These are phyloP conservation scores for Apiotrichum laibachii DNA, from an alignment of 1,284 basidiomycete genomes.

Conservation along the genomic window DNA sequence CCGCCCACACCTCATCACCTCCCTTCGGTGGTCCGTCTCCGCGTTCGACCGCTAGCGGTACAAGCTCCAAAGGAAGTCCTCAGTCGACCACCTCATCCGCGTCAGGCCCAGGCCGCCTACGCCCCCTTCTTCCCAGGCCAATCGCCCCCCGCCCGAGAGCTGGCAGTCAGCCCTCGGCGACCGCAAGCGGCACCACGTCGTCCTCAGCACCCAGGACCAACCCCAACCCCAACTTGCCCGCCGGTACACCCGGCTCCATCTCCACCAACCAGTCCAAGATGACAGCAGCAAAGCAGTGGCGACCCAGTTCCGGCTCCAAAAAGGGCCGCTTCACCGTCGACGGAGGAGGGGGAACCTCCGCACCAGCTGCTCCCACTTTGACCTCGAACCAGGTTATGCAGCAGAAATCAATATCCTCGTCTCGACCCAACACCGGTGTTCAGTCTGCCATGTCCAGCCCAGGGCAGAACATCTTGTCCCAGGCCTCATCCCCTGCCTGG, in stretches of 20 bases:
- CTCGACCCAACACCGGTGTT: background rate
- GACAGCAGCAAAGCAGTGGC: slow-evolving; percentile 38
- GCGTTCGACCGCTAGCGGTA: slow-evolving; percentile 26
- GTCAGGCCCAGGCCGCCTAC: slow-evolving; percentile 31
- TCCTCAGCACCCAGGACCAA: slow-evolving; percentile 5
- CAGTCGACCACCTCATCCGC: slow-evolving; percentile 22
- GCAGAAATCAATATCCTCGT: background rate
- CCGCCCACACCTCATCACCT: slow-evolving; percentile 41
- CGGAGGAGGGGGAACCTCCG: slow-evolving; percentile 26
- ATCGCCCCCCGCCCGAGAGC: slow-evolving; percentile 31
- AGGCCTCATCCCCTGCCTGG: slow-evolving; percentile 5
- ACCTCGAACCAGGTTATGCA: slow-evolving; percentile 24
- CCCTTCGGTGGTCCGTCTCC: slow-evolving; percentile 44
- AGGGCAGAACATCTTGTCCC: background rate
- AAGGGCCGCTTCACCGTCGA: slow-evolving; percentile 50
- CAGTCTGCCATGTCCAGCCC: background rate
- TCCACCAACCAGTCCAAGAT: slow-evolving; percentile 26
- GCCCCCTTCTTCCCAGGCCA: slow-evolving; percentile 44
- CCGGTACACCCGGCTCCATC: background rate
- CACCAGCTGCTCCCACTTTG: slow-evolving; percentile 18
- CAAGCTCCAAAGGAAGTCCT: slow-evolving; percentile 30
- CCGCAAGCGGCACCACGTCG: slow-evolving; percentile 4
- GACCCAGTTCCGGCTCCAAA: slow-evolving; percentile 34
- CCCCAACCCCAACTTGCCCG: background rate
- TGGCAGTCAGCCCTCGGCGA: slow-evolving; percentile 13